phyloP scores from a whole-genome alignment of 768 basidiomycete species.

The Suillus americanus region DNA sequence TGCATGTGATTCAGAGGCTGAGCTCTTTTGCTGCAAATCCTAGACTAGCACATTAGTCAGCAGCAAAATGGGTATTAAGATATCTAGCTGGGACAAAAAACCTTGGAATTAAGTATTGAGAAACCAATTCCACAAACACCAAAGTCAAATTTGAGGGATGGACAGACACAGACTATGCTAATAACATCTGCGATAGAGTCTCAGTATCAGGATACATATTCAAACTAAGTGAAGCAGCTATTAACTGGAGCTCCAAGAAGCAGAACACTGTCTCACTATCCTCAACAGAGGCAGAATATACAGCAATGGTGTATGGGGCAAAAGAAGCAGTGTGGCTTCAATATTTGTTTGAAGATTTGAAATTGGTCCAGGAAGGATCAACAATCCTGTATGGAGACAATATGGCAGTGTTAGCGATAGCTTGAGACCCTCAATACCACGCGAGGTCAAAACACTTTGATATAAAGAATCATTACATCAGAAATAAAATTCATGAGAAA shows the following conservation, averaged over 20 bases:
- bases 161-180: constrained; percentile 28
- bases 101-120: not conserved
- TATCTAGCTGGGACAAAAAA: constrained; percentile 13
- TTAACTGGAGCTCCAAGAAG: constrained; percentile 33
- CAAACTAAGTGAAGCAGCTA: constrained; percentile 27
- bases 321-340: constrained; percentile 15
- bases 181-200: constrained; percentile 13
- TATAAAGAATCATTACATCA: constrained; percentile 31
- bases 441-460: constrained; percentile 35
- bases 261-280: constrained; percentile 26
- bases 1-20: constrained; percentile 3
- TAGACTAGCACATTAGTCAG: constrained; percentile 7
- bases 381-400: constrained; percentile 29
- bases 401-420: constrained; percentile 24
- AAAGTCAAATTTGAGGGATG: constrained; percentile 14
- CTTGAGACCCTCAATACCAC: constrained; percentile 28
- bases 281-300: constrained; percentile 8
- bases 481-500: constrained; percentile 16
- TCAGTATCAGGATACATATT: constrained; percentile 27
- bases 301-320: constrained; percentile 2
- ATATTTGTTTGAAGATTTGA: constrained; percentile 15
- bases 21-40: constrained; percentile 13
- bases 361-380: constrained; percentile 3
- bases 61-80: constrained; percentile 14
- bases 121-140: not conserved